A percentile compares a stretch with the other conserved stretches of the same genome.
Evolutionary conservation across 352 stramenopile genomes (phyloP).

Genomic region (Pythium plurisporium): DNA sequence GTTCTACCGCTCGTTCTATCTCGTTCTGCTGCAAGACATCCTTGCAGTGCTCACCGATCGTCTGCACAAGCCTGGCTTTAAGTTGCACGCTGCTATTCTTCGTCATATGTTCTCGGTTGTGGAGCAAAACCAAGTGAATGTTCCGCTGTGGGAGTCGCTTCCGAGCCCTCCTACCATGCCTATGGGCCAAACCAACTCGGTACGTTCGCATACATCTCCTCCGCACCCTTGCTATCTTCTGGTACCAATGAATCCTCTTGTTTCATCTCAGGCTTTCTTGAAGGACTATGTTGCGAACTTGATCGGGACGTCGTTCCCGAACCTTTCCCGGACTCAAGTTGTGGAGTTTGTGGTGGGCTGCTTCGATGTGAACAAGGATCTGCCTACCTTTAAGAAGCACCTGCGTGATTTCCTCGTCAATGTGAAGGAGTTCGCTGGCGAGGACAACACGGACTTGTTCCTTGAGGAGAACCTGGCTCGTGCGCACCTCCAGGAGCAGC

Average conservation of each 20-base stretch:
- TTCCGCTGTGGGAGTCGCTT: slow-evolving; percentile 93
- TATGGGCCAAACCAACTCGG: slow-evolving; percentile 74
- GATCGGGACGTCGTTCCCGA: slow-evolving; percentile 96
- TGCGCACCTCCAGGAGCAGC: slow-evolving; percentile 82
- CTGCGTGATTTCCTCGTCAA: slow-evolving; percentile 99
- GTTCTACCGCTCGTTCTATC: slow-evolving; percentile 98
- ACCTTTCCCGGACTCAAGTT: slow-evolving; percentile 93
- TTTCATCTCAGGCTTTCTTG: slow-evolving; percentile 76
- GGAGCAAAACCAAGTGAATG: slow-evolving; percentile 93
- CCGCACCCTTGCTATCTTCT: background rate
- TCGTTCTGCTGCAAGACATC: slow-evolving; percentile 93
- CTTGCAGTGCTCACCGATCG: slow-evolving; percentile 97
- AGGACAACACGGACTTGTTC: slow-evolving; percentile 97
- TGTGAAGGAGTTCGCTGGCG: slow-evolving; percentile 96
- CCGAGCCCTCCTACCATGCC: slow-evolving; percentile 61
- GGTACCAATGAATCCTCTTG: background rate
- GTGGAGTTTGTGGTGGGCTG: slow-evolving; percentile 96
- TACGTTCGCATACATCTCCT: slow-evolving; percentile 21
- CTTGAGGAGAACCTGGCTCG: slow-evolving; percentile 92
- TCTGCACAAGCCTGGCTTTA: slow-evolving; percentile 99
- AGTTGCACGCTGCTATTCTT: slow-evolving; percentile 97
- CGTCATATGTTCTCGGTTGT: slow-evolving; percentile 98
- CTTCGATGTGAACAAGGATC: slow-evolving; percentile 97
- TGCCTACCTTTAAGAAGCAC: slow-evolving; percentile 98
- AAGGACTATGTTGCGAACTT: slow-evolving; percentile 96